A percentile compares a stretch with the other conserved stretches of the same genome.
These are phyloP conservation scores for Talaromyces sp. DNA, from an alignment of 2,329 filamentous ascomycete species.

Conservation along the genomic window DNA sequence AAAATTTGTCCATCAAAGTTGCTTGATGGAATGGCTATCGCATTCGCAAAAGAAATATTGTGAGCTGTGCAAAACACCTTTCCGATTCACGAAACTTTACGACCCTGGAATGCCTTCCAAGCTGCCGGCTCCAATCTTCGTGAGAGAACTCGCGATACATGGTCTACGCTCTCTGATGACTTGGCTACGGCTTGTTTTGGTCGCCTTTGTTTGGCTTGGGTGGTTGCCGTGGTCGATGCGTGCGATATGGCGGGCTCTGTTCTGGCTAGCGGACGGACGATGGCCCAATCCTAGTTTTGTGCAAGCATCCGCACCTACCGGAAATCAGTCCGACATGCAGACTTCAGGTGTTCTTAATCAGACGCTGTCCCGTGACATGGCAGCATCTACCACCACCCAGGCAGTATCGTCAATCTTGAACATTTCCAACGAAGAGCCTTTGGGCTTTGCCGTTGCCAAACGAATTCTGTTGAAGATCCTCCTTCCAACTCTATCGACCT, in stretches of 20 bases:
- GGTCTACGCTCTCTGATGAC: constrained; percentile 66
- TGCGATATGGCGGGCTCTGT: constrained; percentile 85
- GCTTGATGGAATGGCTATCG: constrained; percentile 96
- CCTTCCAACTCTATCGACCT: constrained; percentile 28
- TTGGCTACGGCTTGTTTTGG: constrained; percentile 74
- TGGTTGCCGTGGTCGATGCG: constrained; percentile 88
- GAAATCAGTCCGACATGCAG: constrained; percentile 23
- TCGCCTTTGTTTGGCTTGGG: constrained; percentile 81
- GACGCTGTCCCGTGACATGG: constrained; percentile 24
- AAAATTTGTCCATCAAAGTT: constrained; percentile 96
- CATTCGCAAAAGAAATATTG: constrained; percentile 99
- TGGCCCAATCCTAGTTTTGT: constrained; percentile 45
- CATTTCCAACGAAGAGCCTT: constrained; percentile 42
- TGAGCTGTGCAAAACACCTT: constrained; percentile 97
- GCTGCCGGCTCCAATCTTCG: constrained; percentile 75
- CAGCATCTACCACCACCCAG: constrained; percentile 25
- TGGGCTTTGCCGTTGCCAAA: constrained; percentile 46
- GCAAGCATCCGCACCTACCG: constrained; percentile 20
- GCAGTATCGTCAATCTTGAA: constrained; percentile 41
- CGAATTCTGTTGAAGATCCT: constrained; percentile 39
- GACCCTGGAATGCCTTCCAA: constrained; percentile 85
- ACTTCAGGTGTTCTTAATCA: constrained; percentile 25
- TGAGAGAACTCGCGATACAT: constrained; percentile 73
- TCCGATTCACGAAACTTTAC: constrained; percentile 97
- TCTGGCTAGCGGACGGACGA: constrained; percentile 85